A percentile compares a stretch with the other conserved stretches of the same genome.
These are phyloP conservation scores for Vaucheria bursata DNA, from an alignment of 352 stramenopile species.

Conservation along the genomic window DNA sequence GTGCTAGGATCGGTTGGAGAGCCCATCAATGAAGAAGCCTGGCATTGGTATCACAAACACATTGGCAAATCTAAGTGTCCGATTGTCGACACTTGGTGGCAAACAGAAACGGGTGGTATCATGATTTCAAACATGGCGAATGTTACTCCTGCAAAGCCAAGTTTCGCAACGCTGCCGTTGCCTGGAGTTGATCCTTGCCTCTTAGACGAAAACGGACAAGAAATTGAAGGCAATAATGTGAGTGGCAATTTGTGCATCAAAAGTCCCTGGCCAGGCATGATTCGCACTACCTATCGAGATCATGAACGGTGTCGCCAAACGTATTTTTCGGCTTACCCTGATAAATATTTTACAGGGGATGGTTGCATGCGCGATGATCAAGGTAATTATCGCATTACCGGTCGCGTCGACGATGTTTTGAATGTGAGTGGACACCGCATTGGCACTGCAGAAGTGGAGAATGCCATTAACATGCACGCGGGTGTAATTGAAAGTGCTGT, in stretches of 20 bases:
- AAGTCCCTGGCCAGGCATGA: conserved; percentile 86
- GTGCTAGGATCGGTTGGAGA: conserved; percentile 95
- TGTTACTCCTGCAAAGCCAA: conserved; percentile 78
- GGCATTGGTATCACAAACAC: conserved; percentile 73
- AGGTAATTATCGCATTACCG: conserved; percentile 97
- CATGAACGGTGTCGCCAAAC: conserved; percentile 61
- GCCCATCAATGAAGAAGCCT: conserved; percentile 96
- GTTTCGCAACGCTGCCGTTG: conserved; percentile 84
- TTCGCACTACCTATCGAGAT: conserved; percentile 70
- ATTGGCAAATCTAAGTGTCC: conserved; percentile 59
- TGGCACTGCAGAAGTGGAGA: conserved; percentile 64
- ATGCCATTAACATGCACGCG: conserved; percentile 50
- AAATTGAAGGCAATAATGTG: conserved; percentile 62
- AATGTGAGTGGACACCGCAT: conserved; percentile 82
- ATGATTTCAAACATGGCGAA: conserved; percentile 81
- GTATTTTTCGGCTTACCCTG: not conserved
- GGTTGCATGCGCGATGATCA: conserved; percentile 75
- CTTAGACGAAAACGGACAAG: conserved; percentile 56
- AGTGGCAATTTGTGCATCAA: conserved; percentile 91
- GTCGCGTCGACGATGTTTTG: conserved; percentile 92
- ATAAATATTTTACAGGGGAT: conserved; percentile 92
- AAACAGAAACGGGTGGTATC: conserved; percentile 89
- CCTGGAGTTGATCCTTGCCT: conserved; percentile 76
- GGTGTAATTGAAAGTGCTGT: conserved; percentile 54
- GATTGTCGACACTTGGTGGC: conserved; percentile 93